phyloP scores from a whole-genome alignment of 495 filamentous ascomycete genomes.

The Extremus antarcticus region DNA sequence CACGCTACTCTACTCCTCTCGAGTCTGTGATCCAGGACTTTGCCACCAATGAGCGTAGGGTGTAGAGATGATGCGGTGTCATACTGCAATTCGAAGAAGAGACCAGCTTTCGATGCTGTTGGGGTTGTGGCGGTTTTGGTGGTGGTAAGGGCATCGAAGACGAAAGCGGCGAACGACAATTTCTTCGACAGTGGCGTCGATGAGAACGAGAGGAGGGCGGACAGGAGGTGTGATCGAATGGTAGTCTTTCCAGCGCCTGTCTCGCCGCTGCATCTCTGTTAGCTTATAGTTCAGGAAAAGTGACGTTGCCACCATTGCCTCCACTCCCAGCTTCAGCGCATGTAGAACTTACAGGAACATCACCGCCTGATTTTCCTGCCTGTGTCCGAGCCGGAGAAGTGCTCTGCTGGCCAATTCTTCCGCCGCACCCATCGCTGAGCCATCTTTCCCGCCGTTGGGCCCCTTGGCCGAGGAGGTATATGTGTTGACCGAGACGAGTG shows the following conservation, averaged over 20 bases:
- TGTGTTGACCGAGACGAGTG: conserved; percentile 81
- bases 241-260: conserved; percentile 94
- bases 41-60: conserved; percentile 81
- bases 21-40: conserved; percentile 83
- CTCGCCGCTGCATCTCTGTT: conserved; percentile 56
- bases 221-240: conserved; percentile 74
- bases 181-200: conserved; percentile 88
- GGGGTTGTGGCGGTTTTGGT: conserved; percentile 96
- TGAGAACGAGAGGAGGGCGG: conserved; percentile 72
- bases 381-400: conserved; percentile 72
- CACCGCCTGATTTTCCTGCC: conserved; percentile 84
- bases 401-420: conserved; percentile 81
- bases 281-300: background rate
- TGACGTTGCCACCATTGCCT: background rate
- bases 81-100: conserved; percentile 93
- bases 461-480: conserved; percentile 80
- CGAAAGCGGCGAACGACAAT: conserved; percentile 81
- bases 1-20: conserved; percentile 82
- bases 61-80: conserved; percentile 72
- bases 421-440: conserved; percentile 74
- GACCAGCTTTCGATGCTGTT: conserved; percentile 86
- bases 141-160: conserved; percentile 91
- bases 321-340: background rate
- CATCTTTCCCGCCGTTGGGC: conserved; percentile 76
- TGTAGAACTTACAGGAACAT: conserved; percentile 73